Percentiles rank a stretch among this genome's conserved stretches.
Conservation (phyloP, 1,284 basidiomycete species). For the Trametes versicolor region DNA sequence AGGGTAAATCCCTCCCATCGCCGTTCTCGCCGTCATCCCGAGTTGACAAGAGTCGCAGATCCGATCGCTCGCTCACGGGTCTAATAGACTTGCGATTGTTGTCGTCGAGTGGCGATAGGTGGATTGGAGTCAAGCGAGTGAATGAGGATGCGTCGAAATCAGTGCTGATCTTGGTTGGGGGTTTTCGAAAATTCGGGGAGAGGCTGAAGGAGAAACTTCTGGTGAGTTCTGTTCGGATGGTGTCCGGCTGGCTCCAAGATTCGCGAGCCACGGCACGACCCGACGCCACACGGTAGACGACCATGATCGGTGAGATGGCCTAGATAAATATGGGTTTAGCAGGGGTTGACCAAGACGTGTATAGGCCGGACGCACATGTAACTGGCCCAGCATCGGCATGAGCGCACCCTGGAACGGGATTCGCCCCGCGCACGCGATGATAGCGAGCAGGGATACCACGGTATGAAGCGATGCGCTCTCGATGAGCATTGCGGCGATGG, state of each 20-base stretch:
- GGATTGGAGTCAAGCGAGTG: too few relatives aligned
- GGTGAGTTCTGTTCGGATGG: neutral
- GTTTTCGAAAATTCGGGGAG: too few relatives aligned
- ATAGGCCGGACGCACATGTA: constrained; percentile 44
- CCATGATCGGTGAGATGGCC: constrained; percentile 44
- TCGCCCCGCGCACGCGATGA: constrained; percentile 43
- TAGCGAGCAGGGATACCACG: constrained; percentile 41
- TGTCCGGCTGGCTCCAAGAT: constrained; percentile 54
- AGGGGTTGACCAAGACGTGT: neutral
- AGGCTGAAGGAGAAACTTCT: neutral
- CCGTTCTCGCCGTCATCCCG: too few relatives aligned
- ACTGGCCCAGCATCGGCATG: constrained; percentile 48
- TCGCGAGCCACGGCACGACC: constrained; percentile 49
- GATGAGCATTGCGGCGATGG: constrained; percentile 39
- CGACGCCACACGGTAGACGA: constrained; percentile 52
- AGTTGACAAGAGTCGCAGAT: too few relatives aligned
- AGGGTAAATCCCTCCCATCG: too few relatives aligned
- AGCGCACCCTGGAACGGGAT: constrained; percentile 46
- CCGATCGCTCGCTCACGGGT: too few relatives aligned
- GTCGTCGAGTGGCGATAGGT: too few relatives aligned
- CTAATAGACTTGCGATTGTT: too few relatives aligned
- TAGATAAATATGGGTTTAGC: constrained; percentile 6
- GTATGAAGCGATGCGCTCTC: constrained; percentile 46
- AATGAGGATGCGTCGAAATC: too few relatives aligned
- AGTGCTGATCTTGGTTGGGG: too few relatives aligned